These are phyloP conservation scores for Bremia lactucae DNA, from an alignment of 352 stramenopile species.

Conservation along the genomic window DNA sequence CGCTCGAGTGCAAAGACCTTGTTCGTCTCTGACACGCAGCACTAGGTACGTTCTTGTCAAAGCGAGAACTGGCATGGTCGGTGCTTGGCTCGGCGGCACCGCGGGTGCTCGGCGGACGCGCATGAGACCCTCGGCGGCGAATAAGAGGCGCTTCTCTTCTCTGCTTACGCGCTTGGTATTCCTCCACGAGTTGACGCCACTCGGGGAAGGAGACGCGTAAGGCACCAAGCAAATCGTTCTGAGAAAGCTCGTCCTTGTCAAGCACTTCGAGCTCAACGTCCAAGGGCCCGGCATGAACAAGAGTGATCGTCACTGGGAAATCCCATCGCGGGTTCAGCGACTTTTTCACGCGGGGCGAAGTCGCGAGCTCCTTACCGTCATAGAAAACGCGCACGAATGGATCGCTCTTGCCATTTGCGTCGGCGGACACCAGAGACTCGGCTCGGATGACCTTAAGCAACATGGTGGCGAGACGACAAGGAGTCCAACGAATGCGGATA, in stretches of 20 bases:
- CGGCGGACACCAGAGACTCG: conserved; percentile 53
- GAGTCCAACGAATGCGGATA: not conserved
- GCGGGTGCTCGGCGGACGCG: conserved; percentile 7
- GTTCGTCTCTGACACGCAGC: conserved; percentile 26
- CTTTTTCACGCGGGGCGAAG: conserved; percentile 58
- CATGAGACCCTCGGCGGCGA: conserved; percentile 6
- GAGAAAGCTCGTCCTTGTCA: conserved; percentile 59
- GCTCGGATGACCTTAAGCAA: conserved; percentile 63
- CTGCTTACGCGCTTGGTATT: conserved; percentile 27
- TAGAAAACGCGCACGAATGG: conserved; percentile 69
- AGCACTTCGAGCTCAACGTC: conserved; percentile 68
- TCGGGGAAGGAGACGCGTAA: conserved; percentile 64
- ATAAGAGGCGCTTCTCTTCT: conserved; percentile 1
- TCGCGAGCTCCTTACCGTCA: conserved; percentile 60
- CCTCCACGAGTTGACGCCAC: conserved; percentile 39
- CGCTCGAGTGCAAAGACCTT: conserved; percentile 31
- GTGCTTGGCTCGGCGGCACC: conserved; percentile 2
- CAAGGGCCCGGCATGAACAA: conserved; percentile 39
- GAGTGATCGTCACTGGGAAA: conserved; percentile 42
- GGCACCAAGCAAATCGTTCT: conserved; percentile 55
- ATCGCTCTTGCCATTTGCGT: conserved; percentile 57
- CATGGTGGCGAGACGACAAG: conserved; percentile 19
- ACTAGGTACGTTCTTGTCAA: too few relatives aligned
- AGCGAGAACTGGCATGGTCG: conserved; percentile 22
- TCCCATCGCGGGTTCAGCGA: conserved; percentile 71